Evolutionary conservation across 805 yeast genomes (phyloP), one percentile per base, ranked within the genome.

Genomic region (Metschnikowia colocasiae): DNA sequence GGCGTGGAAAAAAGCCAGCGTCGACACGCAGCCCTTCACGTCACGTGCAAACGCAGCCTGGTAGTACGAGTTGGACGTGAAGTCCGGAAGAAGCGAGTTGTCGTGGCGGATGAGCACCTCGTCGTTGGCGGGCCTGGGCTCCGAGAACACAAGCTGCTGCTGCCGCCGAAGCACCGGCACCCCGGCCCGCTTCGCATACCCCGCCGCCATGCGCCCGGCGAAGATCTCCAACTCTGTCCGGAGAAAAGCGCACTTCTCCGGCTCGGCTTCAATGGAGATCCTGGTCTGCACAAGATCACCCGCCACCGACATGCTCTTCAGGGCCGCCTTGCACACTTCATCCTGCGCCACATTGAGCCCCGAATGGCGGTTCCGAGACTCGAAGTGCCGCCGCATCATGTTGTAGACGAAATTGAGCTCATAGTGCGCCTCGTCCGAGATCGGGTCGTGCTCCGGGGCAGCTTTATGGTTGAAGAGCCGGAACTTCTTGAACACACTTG

Each of bases 1-100:
- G 3, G 72, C 74, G 15, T 67, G 62, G 1, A 71, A 38, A 35
- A 52, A 59, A 0, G 74, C 75, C 5, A 64, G 57, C 15, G 59
- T 46, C 0, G 75, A 63, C 2, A 71, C 65, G 45, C 58, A 54
- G 1, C 77, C 76, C 3, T 59, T 22, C 3, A 54, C 48, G 50
- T 71, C 73, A 45, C 72, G 60, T 1, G 74, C 61, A 20, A 70
- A 48, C 2, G 69, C 53, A 0, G 75, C 64, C 46, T 74, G 75
- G 40, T 57, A 60, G 52, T 65, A 74, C 0, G 68, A 54, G 12
- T 40, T 55, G 4, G 76, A 72, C 37, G 63, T 59, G 49, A 58
- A 73, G 19, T 62, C 54, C 4, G 76, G 75, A 5, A 69, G 51
- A 19, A 72, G 54, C 23, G 59, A 7, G 49, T 71, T 71, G 43